Evolutionary conservation across 306 rosid species (phyloP).

Genomic region (Sicyos baderoa): DNA sequence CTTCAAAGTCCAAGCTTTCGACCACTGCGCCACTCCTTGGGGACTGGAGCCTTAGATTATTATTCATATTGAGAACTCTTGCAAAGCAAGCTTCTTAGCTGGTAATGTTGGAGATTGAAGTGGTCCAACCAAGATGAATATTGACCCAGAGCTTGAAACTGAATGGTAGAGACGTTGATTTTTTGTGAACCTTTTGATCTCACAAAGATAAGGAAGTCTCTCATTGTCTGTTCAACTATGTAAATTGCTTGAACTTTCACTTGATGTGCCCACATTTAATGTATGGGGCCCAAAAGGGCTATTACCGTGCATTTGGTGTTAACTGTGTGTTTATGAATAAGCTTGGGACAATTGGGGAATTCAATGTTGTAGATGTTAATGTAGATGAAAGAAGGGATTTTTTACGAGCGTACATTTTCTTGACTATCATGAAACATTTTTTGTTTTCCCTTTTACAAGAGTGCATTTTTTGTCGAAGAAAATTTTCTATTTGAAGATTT

Average conservation of each 20-base stretch:
- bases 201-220: slow-evolving; percentile 51
- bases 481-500: too few species aligned
- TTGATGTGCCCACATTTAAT: slow-evolving; percentile 62
- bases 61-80: slow-evolving; percentile 28
- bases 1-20: too few species aligned
- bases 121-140: slow-evolving; percentile 9
- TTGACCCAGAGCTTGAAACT: slow-evolving; percentile 42
- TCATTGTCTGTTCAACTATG: slow-evolving; percentile 55
- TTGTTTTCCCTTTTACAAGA: background rate
- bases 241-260: slow-evolving; percentile 63
- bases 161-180: slow-evolving; percentile 53
- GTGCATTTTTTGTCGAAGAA: slow-evolving; percentile 25
- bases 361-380: slow-evolving; percentile 56
- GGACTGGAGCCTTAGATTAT: slow-evolving; percentile 12
- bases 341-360: slow-evolving; percentile 65
- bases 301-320: slow-evolving; percentile 59
- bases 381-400: slow-evolving; percentile 66
- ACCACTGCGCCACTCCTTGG: too few species aligned
- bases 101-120: slow-evolving; percentile 23
- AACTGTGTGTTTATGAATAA: slow-evolving; percentile 54
- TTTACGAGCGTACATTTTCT: slow-evolving; percentile 65
- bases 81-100: slow-evolving; percentile 33
- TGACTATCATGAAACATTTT: slow-evolving; percentile 52
- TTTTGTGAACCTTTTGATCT: slow-evolving; percentile 71
- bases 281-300: slow-evolving; percentile 58